Evolutionary conservation across 352 stramenopile genomes (phyloP).

Genomic region (Pythium plurisporium): DNA sequence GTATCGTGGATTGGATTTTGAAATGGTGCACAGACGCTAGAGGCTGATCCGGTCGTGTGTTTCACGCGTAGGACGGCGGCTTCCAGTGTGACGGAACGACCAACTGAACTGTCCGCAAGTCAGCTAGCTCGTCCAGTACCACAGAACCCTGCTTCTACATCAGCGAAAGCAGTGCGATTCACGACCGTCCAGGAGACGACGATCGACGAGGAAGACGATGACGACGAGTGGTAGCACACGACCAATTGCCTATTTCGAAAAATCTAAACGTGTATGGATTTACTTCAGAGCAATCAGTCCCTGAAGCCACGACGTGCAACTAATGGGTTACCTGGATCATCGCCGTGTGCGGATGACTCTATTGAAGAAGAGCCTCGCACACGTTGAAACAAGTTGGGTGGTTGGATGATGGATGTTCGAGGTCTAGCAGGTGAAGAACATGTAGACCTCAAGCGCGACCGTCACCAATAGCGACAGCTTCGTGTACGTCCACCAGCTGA

Average conservation of each 20-base stretch:
- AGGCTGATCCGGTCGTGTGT: background rate
- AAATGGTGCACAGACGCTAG: background rate
- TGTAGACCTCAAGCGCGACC: conserved; percentile 54
- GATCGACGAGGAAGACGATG: conserved; percentile 13
- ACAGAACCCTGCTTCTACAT: background rate
- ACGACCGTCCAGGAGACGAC: conserved; percentile 7
- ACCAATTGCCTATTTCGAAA: background rate
- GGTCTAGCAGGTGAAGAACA: conserved; percentile 79
- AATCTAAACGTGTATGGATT: background rate
- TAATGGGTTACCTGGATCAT: too few relatives aligned
- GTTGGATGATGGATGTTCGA: too few relatives aligned
- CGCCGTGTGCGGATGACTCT: too few relatives aligned
- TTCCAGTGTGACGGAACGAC: background rate
- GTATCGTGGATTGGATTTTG: background rate
- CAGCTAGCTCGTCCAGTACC: too few relatives aligned
- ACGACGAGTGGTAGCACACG: conserved; percentile 11
- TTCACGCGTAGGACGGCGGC: background rate
- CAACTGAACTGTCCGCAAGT: too few relatives aligned
- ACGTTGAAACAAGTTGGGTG: background rate
- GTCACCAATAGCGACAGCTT: conserved; percentile 46
- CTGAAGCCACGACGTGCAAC: too few relatives aligned
- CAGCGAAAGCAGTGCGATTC: conserved; percentile 6
- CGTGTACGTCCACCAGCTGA: conserved; percentile 61
- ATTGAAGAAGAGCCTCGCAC: conserved; percentile 10
- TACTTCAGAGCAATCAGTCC: too few relatives aligned